Percentiles rank a stretch among this genome's conserved stretches.
phyloP scores from a whole-genome alignment of 2,329 filamentous ascomycete genomes.

The Aspergillus bombycis region DNA sequence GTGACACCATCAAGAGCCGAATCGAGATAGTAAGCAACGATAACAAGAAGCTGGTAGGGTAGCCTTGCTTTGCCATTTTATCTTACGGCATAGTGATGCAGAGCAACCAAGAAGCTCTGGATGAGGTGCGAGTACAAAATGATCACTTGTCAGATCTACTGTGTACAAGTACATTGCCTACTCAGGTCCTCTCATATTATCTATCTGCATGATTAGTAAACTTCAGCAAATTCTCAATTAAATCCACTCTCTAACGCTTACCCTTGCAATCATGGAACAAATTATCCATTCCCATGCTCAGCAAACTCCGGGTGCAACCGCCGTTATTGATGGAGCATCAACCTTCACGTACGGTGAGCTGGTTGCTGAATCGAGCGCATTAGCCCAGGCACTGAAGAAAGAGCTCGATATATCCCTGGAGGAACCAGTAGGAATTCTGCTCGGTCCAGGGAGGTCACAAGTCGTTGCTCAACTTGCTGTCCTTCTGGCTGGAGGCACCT shows the following conservation, averaged over 20 bases:
- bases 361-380: not conserved
- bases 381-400: not conserved
- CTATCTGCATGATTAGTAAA: not conserved
- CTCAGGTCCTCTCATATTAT: not conserved
- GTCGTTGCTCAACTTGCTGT: conserved; percentile 8
- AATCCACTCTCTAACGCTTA: too few species aligned
- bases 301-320: not conserved
- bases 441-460: conserved; percentile 2
- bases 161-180: not conserved
- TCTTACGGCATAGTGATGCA: not conserved
- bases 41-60: not conserved
- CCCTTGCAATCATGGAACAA: not conserved
- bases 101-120: not conserved
- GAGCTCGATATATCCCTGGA: not conserved
- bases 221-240: not conserved
- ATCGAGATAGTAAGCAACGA: not conserved
- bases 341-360: conserved; percentile 3
- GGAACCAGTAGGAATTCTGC: conserved; percentile 7
- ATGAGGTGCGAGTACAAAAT: not conserved
- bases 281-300: conserved; percentile 1
- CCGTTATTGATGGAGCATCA: not conserved
- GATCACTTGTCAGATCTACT: not conserved
- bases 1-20: not conserved
- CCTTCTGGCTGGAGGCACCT: conserved; percentile 4
- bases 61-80: not conserved